These are phyloP conservation scores for Tetradesmus lagerheimii DNA, from an alignment of 139 green algal genomes.

Conservation along the genomic window DNA sequence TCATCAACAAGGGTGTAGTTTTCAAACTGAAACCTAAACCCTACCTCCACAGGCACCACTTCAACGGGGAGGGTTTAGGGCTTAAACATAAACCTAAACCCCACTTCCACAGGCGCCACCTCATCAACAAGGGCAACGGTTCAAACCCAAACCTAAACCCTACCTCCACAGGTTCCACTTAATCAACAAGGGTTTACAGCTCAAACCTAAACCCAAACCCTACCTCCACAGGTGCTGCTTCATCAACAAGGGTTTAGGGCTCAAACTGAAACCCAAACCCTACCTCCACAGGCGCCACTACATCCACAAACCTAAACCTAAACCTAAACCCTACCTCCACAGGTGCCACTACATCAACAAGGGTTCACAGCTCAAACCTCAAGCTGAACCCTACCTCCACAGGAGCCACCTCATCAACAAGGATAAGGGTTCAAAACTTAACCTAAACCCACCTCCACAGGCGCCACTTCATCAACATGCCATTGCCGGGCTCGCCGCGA, in stretches of 20 bases:
- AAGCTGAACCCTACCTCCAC: too few relatives aligned
- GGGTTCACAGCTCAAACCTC: constrained; percentile 55
- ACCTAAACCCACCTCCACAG: constrained; percentile 47
- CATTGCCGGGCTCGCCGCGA: constrained; percentile 69
- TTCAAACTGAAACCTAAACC: too few relatives aligned
- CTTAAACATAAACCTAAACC: constrained; percentile 54
- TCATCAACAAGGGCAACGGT: constrained; percentile 44
- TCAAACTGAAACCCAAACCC: too few relatives aligned
- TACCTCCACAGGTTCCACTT: constrained; percentile 61
- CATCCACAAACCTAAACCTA: too few relatives aligned
- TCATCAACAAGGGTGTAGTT: too few relatives aligned
- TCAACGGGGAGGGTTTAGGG: constrained; percentile 66
- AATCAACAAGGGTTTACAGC: constrained; percentile 71
- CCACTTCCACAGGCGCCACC: too few relatives aligned
- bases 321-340: too few relatives aligned
- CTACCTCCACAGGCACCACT: constrained; percentile 56
- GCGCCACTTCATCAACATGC: constrained; percentile 70
- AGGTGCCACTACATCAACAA: constrained; percentile 68
- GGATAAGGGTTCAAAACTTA: too few relatives aligned
- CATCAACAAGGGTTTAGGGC: too few relatives aligned
- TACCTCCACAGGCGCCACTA: constrained; percentile 60
- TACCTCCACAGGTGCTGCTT: too few relatives aligned
- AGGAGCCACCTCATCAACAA: constrained; percentile 29
- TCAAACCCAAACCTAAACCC: too few relatives aligned
- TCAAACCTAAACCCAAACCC: neutral